Conservation (phyloP, 2,329 filamentous ascomycete species). For the Gliomastix tumulicola region DNA sequence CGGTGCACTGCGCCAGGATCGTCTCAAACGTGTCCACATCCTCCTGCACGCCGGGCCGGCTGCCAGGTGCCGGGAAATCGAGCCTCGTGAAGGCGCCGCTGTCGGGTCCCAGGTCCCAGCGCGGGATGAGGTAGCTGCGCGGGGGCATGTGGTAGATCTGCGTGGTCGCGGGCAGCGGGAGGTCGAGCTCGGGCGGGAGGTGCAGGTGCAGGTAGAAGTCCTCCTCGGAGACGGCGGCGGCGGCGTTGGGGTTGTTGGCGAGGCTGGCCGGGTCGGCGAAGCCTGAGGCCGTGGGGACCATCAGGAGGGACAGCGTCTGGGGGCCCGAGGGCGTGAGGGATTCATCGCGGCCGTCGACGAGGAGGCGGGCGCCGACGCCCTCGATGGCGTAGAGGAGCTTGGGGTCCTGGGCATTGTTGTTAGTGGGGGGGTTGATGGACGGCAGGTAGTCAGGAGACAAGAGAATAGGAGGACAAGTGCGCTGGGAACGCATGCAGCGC, state of each 20-base stretch:
- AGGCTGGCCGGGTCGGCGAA: constrained; percentile 48
- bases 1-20: constrained; percentile 94
- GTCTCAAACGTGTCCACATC: constrained; percentile 96
- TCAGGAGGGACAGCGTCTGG: constrained; percentile 86
- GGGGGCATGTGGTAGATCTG: constrained; percentile 97
- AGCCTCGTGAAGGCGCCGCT: constrained; percentile 88
- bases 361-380: constrained; percentile 85
- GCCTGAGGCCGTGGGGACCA: constrained; percentile 85
- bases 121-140: constrained; percentile 85
- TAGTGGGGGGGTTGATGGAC: no score
- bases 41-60: constrained; percentile 71
- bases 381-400: constrained; percentile 66
- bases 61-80: constrained; percentile 74
- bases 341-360: constrained; percentile 79
- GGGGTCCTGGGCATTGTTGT: constrained; percentile 43
- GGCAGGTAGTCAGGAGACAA: no score
- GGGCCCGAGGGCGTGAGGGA: constrained; percentile 78
- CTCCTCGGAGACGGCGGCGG: constrained; percentile 56
- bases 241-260: constrained; percentile 37
- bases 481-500: no score
- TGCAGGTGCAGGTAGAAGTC: constrained; percentile 97
- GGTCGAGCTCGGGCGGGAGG: constrained; percentile 86
- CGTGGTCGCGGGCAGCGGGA: constrained; percentile 88
- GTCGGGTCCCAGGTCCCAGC: constrained; percentile 87
- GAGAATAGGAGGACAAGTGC: no score